phyloP scores from a whole-genome alignment of 139 green algal species.

The Coccomyxa sp. region DNA sequence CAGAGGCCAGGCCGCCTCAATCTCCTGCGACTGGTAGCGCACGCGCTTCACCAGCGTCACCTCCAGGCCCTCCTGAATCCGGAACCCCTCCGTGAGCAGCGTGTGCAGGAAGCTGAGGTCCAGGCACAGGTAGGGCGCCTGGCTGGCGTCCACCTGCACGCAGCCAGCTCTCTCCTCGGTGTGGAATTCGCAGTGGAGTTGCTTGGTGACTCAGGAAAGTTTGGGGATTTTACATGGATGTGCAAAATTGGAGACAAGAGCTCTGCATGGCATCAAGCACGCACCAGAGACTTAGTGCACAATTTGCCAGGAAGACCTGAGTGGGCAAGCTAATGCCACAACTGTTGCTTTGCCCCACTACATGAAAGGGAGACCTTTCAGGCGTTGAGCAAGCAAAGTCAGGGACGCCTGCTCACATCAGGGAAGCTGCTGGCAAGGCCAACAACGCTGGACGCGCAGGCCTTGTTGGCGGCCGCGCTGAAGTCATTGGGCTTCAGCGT shows the following conservation, averaged over 20 bases:
- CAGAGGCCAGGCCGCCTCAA: conserved; percentile 89
- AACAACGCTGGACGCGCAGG: conserved; percentile 25
- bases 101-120: conserved; percentile 85
- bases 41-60: conserved; percentile 68
- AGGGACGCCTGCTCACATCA: conserved; percentile 9
- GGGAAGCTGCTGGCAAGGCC: conserved; percentile 19
- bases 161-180: too few relatives aligned
- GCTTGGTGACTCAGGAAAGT: too few relatives aligned
- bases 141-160: conserved; percentile 31
- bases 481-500: conserved; percentile 41
- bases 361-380: too few relatives aligned
- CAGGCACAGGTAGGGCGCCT: conserved; percentile 87
- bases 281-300: too few relatives aligned
- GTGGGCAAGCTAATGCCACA: too few relatives aligned
- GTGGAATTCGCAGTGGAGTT: too few relatives aligned
- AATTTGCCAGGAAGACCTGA: too few relatives aligned
- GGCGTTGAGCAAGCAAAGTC: too few relatives aligned
- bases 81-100: conserved; percentile 86
- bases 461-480: conserved; percentile 33
- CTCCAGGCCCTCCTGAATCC: conserved; percentile 31
- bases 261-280: too few relatives aligned
- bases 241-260: neutral
- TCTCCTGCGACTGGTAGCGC: conserved; percentile 74
- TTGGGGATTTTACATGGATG: too few relatives aligned
- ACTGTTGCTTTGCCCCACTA: too few relatives aligned